Base-by-base conservation (phyloP, 2,329 filamentous ascomycete species). In the Alternaria sp. region DNA sequence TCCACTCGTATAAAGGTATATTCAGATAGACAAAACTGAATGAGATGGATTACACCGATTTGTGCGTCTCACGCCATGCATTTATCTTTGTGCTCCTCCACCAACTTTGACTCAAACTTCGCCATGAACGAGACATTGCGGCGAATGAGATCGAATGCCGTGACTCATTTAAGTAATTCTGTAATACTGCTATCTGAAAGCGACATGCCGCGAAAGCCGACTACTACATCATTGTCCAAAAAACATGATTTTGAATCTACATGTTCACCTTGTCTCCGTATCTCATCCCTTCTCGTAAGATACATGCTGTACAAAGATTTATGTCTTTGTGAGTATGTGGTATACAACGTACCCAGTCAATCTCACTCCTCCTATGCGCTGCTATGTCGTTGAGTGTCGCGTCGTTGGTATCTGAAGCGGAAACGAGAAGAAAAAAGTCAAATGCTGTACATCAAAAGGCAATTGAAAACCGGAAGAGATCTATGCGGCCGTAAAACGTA, bases 381-480 rank as follows among this genome's bases (percentile, higher is more conserved):
- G 46, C 46, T 18, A 52, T 24, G 22, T 52, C 49, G 49, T 34
- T 52, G 28, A 26, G 43, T 28, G 42, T 43, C 24, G 39, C 49
- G 14, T 43, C 39, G 39, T 30, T 54, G 51, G 26, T 46, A 54
- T 54, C 36, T 46, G 38, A 24, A 36, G 8, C 20, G 14, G 18
- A 11, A 30, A n/a, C 1, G 22, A 32, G 7, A 6, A 24, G 4
- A 49, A 36, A 22, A 38, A 38, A 49, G 46, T 20, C 30, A 24
- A 43, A 32, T 43, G 49, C 49, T 52, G 36, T 52, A 54, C 51
- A 54, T 54, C 26, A 6, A 54, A 54, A 46, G 30, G 32, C 16
- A 26, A 52, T 9, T 42, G 51, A 28, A 24, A 54, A 26, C 24
- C 12, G 12, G 9, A 36, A 43, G 39, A 36, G 28, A 24, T 51